A percentile compares a stretch with the other conserved stretches of the same genome.
Conservation (phyloP, 352 stramenopile species). For the Phytophthora multivora region DNA sequence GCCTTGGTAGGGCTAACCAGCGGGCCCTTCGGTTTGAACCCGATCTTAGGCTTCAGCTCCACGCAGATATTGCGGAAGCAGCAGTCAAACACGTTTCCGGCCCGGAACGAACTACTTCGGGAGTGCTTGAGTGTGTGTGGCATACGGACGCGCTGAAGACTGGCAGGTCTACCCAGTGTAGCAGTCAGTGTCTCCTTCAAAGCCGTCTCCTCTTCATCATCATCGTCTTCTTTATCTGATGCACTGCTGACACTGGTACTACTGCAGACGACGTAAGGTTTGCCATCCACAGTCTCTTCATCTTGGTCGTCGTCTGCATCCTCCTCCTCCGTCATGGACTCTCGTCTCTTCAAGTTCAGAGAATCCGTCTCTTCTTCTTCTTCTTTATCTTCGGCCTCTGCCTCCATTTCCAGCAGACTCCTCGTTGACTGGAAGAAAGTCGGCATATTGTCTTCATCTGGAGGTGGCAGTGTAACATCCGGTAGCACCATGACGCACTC, state of each 20-base stretch:
- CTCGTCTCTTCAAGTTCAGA: slow-evolving; percentile 11
- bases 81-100: slow-evolving; percentile 80
- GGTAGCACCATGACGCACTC: slow-evolving; percentile 81
- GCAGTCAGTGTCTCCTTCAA: slow-evolving; percentile 17
- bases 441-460: slow-evolving; percentile 48
- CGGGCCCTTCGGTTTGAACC: slow-evolving; percentile 67
- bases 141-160: neutral
- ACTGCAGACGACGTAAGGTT: slow-evolving; percentile 26
- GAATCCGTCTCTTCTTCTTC: slow-evolving; percentile 23
- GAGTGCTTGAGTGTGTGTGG: slow-evolving; percentile 20
- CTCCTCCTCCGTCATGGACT: slow-evolving; percentile 41
- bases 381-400: slow-evolving; percentile 10
- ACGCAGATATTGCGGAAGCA: slow-evolving; percentile 88
- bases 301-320: slow-evolving; percentile 25
- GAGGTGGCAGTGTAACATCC: slow-evolving; percentile 72
- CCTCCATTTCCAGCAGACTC: slow-evolving; percentile 32
- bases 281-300: slow-evolving; percentile 23
- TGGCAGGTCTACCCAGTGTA: slow-evolving; percentile 13
- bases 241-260: slow-evolving; percentile 38
- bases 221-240: slow-evolving; percentile 42
- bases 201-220: slow-evolving; percentile 24
- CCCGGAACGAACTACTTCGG: slow-evolving; percentile 43
- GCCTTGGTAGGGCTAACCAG: slow-evolving; percentile 67
- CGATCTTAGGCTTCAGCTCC: slow-evolving; percentile 89
- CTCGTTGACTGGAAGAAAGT: slow-evolving; percentile 51